Evolutionary conservation across 192 early-diverging fungal genomes (phyloP).

Genomic region (Backusella australiensis): DNA sequence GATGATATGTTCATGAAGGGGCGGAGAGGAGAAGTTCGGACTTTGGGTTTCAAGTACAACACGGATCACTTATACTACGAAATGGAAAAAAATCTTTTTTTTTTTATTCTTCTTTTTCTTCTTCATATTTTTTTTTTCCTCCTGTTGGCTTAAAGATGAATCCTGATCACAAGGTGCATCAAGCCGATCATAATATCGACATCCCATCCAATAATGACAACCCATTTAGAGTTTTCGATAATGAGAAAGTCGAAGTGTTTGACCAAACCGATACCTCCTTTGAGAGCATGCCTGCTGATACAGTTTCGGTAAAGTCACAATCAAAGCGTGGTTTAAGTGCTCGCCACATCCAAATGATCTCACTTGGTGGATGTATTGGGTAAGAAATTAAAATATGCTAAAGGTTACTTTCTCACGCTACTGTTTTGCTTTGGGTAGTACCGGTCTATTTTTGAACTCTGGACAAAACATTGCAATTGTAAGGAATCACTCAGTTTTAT

Average conservation of each 20-base stretch:
- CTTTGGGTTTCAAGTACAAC: neutral
- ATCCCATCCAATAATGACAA: neutral
- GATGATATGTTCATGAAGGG: neutral
- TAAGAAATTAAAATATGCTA: neutral
- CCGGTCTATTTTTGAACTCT: slow-evolving; percentile 69
- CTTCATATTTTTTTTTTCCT: neutral
- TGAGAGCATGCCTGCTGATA: neutral
- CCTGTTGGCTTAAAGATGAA: neutral
- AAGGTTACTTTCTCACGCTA: neutral
- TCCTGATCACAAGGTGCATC: neutral
- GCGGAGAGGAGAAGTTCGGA: neutral
- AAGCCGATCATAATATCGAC: neutral
- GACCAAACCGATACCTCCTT: neutral
- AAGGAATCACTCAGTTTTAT: neutral
- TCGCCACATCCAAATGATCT: slow-evolving; percentile 35
- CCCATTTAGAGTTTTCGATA: neutral
- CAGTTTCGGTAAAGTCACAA: neutral
- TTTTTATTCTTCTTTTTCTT: neutral
- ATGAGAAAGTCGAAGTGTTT: slow-evolving; percentile 8
- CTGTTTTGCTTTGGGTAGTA: slow-evolving; percentile 32
- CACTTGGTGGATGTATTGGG: slow-evolving; percentile 35
- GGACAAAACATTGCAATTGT: slow-evolving; percentile 58
- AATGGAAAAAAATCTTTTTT: neutral
- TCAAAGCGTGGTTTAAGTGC: slow-evolving; percentile 21
- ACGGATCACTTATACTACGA: neutral